phyloP scores from a whole-genome alignment of 129 eudicot species.

The Lactuca sativa region DNA sequence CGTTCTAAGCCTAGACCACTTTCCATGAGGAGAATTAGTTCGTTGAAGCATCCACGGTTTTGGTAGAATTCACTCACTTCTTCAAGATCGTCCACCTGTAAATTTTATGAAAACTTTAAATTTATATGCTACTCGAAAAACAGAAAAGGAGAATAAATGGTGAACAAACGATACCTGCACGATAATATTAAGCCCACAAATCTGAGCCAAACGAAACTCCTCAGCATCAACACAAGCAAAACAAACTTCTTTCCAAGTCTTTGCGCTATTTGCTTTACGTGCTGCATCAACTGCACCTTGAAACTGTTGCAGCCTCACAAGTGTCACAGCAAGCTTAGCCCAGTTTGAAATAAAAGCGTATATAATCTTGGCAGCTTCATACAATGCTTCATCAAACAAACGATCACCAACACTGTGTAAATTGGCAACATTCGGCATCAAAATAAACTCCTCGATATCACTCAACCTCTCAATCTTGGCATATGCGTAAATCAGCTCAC shows the following conservation, averaged over 20 bases:
- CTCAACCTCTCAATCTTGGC: constrained; percentile 90
- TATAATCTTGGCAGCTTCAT: constrained; percentile 96
- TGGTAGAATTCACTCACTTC: constrained; percentile 97
- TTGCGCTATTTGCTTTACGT: constrained; percentile 93
- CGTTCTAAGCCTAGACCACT: constrained; percentile 98
- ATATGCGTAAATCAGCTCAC: constrained; percentile 94
- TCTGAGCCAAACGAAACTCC: constrained; percentile 98
- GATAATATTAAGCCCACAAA: constrained; percentile 93
- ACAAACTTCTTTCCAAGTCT: constrained; percentile 99
- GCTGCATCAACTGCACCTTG: constrained; percentile 99
- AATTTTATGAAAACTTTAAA: constrained; percentile 11
- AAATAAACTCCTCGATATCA: constrained; percentile 90
- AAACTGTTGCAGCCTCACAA: constrained; percentile 88
- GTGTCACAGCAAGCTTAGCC: constrained; percentile 90
- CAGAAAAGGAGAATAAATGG: too few species aligned
- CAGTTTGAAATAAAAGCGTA: constrained; percentile 96
- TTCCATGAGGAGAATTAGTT: constrained; percentile 95
- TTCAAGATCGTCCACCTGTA: constrained; percentile 95
- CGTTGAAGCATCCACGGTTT: constrained; percentile 97
- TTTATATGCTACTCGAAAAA: not conserved
- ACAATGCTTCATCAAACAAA: constrained; percentile 89
- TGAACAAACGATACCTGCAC: constrained; percentile 54
- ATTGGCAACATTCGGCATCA: constrained; percentile 99
- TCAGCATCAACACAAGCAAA: constrained; percentile 99
- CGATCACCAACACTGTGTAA: constrained; percentile 93